Evolutionary conservation across 257 asterid species (phyloP), one percentile per base, ranked within the genome.

Genomic region (Mitragyna speciosa): DNA sequence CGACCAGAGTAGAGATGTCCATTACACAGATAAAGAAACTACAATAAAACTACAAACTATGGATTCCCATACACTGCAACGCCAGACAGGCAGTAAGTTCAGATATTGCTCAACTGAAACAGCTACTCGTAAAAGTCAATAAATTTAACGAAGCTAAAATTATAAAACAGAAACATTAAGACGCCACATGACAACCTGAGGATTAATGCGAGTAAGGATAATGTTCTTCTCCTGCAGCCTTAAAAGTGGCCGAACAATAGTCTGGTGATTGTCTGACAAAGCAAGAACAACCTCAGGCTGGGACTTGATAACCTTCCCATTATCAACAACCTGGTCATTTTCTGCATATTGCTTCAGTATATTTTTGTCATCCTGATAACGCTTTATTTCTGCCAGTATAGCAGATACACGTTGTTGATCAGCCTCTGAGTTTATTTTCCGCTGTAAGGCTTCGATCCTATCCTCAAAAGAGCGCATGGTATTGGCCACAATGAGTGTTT

Each of bases 401-500:
- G 95, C 91, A 36, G 97, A 82, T 45, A 77, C 84, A 81, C 99
- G 99, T 58, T 89, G 97, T 65, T 92, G 97, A 85, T 93, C 99
- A 83, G 89, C 39, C 84, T 93, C 99, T 0, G 88, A 83, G 82
- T 82, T 91, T 71, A 93, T 78, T 85, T 91, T 95, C 75, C 97
- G 89, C 87, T 89, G 97, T 89, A 95, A 80, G 63, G 93, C 91
- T 78, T 92, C 98, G 80, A 95, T 95, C 70, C 89, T 92, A 77
- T 95, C 99, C 87, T 95, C 99, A 84, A 95, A 95, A 9, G 99
- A 95, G 16, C 98, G 92, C 97, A 95, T 87, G 71, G 99, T 95
- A 83, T 95, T 95, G 75, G 99, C 98, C 49, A 95, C 99, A 74
- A 93, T 84, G 61, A 95, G 97, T n/a, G 99, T 95, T 89, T 95